phyloP scores from a whole-genome alignment of 805 yeast genomes.

The Pichia rugopelliculosa region DNA sequence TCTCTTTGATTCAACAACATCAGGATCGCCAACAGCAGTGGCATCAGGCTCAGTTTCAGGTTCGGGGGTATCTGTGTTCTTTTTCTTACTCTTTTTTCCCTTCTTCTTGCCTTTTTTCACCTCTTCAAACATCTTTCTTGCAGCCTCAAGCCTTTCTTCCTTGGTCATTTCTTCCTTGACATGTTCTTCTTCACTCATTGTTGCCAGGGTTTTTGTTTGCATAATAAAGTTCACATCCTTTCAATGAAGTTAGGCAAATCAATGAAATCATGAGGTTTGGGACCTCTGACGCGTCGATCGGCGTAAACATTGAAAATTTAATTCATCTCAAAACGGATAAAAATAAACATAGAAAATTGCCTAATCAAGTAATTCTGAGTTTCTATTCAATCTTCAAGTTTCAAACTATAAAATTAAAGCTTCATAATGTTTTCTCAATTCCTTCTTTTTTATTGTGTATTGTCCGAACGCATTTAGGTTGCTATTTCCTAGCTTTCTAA shows the following conservation, averaged over 20 bases:
- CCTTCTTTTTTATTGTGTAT: no score
- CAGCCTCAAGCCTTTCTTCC: conserved; percentile 30
- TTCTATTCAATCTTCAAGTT: no score
- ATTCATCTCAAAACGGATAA: background rate
- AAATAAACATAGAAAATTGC: background rate
- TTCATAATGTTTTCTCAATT: no score
- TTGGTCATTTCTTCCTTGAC: conserved; percentile 26
- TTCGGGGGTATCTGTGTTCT: conserved; percentile 5
- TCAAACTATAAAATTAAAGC: no score
- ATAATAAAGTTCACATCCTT: no score
- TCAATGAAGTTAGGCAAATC: conserved; percentile 3
- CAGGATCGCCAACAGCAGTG: background rate
- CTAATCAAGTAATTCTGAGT: background rate
- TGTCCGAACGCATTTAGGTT: no score
- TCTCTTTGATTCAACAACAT: conserved; percentile 3
- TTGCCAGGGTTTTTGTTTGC: background rate
- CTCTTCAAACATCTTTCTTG: conserved; percentile 31
- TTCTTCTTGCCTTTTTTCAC: conserved; percentile 27
- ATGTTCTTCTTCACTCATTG: conserved; percentile 21
- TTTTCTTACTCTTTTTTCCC: conserved; percentile 17
- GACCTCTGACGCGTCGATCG: background rate
- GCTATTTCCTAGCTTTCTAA: no score
- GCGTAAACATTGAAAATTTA: background rate
- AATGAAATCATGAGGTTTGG: background rate
- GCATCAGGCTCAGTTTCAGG: conserved; percentile 2